Evolutionary conservation across 179 eudicot species (phyloP), one percentile per base, ranked within the genome.

Genomic region (Kewa caespitosa): DNA sequence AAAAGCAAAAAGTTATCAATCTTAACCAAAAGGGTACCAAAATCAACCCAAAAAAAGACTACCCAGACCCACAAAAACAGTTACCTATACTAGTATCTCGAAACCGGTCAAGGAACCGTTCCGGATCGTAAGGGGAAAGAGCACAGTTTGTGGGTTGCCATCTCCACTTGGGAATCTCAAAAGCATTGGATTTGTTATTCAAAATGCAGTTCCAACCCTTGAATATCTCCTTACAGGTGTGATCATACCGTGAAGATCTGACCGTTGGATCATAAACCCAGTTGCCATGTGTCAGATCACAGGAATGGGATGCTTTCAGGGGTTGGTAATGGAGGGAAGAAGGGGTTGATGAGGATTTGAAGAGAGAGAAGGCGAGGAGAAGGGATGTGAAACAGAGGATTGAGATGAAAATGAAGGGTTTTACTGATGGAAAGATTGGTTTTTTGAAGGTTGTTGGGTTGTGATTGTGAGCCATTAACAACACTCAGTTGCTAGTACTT

Each of bases 121-220:
- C 61, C 34, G 98, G 88, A 85, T 94, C 91, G 54, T 92, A 89
- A 6, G 36, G 76, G 38, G 88, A 89, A 48, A 94, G 90, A 77
- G 83, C 86, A 77, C 98, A 94, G 27, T 28, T 76, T 38, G 70
- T 75, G 33, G 98, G 98, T 42, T 83, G 85, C 97, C 98, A 94
- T 1, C 85, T 89, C 98, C 98, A 94, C 79, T 79, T 87, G 31
- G 76, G 61, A 38, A 94, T 71, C 31, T 92, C 94, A 32, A 81
- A 17, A n/a, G 88, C 94, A 84, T 92, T 91, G 32, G 82, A 80
- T 76, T 92, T 94, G 38, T 85, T 80, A 37, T 86, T 83, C 59
- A 83, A 81, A 25, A 89, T 77, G 76, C 98, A 94, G 55, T 92
- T 94, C 98, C 98, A 94, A 1, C 98, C 97, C 79, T 89, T 92